Evolutionary conservation across 768 basidiomycete species (phyloP).

Genomic region (Amanita phalloides): DNA sequence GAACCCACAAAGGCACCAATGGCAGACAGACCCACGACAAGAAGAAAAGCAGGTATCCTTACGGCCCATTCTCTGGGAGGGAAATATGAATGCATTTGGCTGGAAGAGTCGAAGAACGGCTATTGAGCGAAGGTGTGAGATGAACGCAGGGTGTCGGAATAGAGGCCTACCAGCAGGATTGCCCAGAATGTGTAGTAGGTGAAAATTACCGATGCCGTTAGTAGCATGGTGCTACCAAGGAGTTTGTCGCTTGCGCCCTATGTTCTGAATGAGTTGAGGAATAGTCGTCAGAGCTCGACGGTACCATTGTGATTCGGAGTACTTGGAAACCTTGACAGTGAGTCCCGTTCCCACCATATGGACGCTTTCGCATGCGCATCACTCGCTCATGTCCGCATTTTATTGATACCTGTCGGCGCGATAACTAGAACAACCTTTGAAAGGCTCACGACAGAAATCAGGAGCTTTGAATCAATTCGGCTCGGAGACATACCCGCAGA

Average conservation of each 20-base stretch:
- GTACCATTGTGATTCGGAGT: conserved; percentile 10
- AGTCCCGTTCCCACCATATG: conserved; percentile 28
- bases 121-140: conserved; percentile 16
- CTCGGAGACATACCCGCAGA: conserved; percentile 79
- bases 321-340: too few species aligned
- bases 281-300: not conserved
- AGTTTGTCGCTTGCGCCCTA: conserved; percentile 77
- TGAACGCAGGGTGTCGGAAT: not conserved
- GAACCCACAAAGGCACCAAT: conserved; percentile 75
- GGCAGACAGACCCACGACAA: conserved; percentile 70
- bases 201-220: conserved; percentile 67
- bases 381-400: conserved; percentile 75
- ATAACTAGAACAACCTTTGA: conserved; percentile 65
- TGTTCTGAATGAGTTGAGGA: conserved; percentile 1
- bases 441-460: conserved; percentile 63
- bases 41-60: conserved; percentile 72
- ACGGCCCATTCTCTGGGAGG: conserved; percentile 91
- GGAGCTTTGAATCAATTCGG: conserved; percentile 60
- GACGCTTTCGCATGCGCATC: conserved; percentile 67
- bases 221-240: conserved; percentile 71
- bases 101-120: conserved; percentile 77
- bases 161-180: conserved; percentile 60
- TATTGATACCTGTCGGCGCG: conserved; percentile 78
- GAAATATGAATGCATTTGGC: conserved; percentile 68
- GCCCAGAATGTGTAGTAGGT: conserved; percentile 91